Conservation (phyloP, 2,329 filamentous ascomycete genomes). For the Calonectria pseudoreteaudii region DNA sequence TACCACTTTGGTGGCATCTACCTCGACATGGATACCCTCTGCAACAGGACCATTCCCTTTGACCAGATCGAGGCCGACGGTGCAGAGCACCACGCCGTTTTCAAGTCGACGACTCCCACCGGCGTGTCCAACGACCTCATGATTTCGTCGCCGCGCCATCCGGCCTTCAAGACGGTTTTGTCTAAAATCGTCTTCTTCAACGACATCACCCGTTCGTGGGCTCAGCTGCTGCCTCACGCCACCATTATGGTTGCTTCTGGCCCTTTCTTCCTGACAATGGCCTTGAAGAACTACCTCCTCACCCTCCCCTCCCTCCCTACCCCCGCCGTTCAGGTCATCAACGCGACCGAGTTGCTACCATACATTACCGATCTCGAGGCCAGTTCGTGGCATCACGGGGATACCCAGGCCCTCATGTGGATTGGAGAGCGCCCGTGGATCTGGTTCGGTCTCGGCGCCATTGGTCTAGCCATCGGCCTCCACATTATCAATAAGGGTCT, state of each 20-base stretch:
- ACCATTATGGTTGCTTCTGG: conserved; percentile 87
- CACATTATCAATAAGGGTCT: conserved; percentile 24
- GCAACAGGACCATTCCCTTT: conserved; percentile 45
- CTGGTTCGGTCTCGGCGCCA: conserved; percentile 43
- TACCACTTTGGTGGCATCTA: conserved; percentile 80
- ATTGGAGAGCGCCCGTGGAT: conserved; percentile 50
- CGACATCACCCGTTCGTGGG: conserved; percentile 70
- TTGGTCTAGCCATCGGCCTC: conserved; percentile 31
- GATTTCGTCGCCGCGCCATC: conserved; percentile 78
- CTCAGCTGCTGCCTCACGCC: conserved; percentile 72
- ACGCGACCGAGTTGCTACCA: conserved; percentile 29
- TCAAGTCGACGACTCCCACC: conserved; percentile 71
- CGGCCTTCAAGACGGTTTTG: conserved; percentile 78
- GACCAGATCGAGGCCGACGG: conserved; percentile 42
- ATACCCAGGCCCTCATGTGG: conserved; percentile 60
- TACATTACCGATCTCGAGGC: conserved; percentile 52
- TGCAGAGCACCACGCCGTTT: conserved; percentile 34
- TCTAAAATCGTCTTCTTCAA: conserved; percentile 71
- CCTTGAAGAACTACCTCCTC: conserved; percentile 79
- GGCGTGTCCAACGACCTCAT: conserved; percentile 86
- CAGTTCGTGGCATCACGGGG: conserved; percentile 57
- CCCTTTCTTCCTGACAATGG: conserved; percentile 78
- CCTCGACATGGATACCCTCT: conserved; percentile 65
- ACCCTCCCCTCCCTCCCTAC: conserved; percentile 51
- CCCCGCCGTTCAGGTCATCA: conserved; percentile 40